A percentile compares a stretch with the other conserved stretches of the same genome.
phyloP scores from a whole-genome alignment of 805 yeast species.

The Saccharomycopsis capsularis region DNA sequence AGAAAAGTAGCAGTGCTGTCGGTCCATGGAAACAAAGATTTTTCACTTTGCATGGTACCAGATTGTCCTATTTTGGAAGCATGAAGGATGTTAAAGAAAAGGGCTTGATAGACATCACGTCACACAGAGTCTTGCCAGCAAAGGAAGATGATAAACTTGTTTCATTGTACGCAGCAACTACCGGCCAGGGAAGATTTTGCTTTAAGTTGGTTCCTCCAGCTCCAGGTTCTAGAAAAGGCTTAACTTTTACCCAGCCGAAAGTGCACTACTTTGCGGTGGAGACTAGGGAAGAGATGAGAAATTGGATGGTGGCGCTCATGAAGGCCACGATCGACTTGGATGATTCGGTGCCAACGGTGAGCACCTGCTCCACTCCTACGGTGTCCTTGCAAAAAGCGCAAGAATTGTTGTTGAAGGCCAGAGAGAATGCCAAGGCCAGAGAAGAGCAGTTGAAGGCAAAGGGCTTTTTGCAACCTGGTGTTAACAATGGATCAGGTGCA shows the following conservation, averaged over 20 bases:
- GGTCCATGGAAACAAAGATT: conserved; percentile 88
- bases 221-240: conserved; percentile 91
- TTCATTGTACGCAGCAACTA: conserved; percentile 83
- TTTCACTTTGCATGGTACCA: conserved; percentile 84
- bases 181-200: conserved; percentile 90
- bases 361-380: conserved; percentile 94
- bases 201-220: conserved; percentile 95
- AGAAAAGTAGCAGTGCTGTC: conserved; percentile 75
- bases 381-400: conserved; percentile 83
- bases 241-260: conserved; percentile 93
- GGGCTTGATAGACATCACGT: conserved; percentile 92
- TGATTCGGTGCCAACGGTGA: conserved; percentile 83
- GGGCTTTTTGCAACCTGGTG: conserved; percentile 21
- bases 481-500: neutral
- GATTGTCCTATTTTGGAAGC: conserved; percentile 80
- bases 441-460: conserved; percentile 32
- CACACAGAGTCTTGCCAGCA: conserved; percentile 84
- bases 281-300: conserved; percentile 81
- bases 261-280: conserved; percentile 96
- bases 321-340: conserved; percentile 95
- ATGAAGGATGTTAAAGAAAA: conserved; percentile 76
- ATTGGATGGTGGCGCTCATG: conserved; percentile 92
- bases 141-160: conserved; percentile 78
- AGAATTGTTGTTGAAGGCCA: conserved; percentile 72
- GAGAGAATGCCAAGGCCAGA: conserved; percentile 62